Evolutionary conservation across 257 asterid genomes (phyloP).

Genomic region (Solanum ossicruentum): DNA sequence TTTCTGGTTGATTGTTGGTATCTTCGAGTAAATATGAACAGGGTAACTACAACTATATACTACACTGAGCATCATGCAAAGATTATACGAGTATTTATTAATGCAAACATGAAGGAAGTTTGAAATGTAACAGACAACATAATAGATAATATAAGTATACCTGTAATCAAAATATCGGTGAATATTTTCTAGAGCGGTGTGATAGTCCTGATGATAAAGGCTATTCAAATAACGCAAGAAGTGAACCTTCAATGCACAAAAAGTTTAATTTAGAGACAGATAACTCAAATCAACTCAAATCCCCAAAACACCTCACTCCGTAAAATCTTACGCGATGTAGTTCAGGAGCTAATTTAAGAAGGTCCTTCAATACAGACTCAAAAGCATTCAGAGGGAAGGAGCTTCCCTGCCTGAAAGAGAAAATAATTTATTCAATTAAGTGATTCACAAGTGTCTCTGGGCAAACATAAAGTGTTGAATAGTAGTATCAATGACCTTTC

Average conservation of each 20-base stretch:
- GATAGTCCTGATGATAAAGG: conserved; percentile 86
- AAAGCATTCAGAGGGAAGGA: conserved; percentile 58
- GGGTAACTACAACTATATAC: background rate
- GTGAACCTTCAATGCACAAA: conserved; percentile 64
- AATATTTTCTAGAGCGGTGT: conserved; percentile 78
- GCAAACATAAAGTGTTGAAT: background rate
- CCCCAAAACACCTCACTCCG: background rate
- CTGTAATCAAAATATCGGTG: conserved; percentile 97
- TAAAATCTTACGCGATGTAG: conserved; percentile 61
- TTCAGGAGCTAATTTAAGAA: conserved; percentile 85
- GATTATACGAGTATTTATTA: background rate
- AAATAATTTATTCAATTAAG: background rate
- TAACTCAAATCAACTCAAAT: conserved; percentile 4
- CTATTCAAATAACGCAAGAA: conserved; percentile 73
- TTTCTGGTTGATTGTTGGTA: background rate
- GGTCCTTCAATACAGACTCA: conserved; percentile 59
- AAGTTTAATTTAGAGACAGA: conserved; percentile 2
- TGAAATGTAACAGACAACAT: background rate
- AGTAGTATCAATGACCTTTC: conserved; percentile 46
- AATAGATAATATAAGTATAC: conserved; percentile 32
- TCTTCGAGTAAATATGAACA: background rate
- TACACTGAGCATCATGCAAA: background rate
- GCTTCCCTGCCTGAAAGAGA: conserved; percentile 55
- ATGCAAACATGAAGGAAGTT: background rate
- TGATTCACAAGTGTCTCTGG: background rate